Evolutionary conservation across 495 filamentous ascomycete genomes (phyloP).

Genomic region (Immersiella caudata): DNA sequence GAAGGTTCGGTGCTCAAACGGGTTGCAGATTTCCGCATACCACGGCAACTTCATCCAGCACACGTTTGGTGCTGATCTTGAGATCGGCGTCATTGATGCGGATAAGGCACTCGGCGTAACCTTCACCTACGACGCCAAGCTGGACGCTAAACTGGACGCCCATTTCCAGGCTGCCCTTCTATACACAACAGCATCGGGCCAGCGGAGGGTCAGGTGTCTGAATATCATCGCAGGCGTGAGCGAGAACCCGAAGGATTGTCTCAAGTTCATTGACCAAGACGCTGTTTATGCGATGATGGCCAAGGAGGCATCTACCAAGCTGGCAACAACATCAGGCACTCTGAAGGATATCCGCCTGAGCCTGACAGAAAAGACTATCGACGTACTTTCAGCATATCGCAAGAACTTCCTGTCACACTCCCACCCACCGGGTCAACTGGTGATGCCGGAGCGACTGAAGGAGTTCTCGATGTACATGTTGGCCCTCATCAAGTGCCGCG

Average conservation of each 20-base stretch:
- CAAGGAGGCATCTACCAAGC: slow-evolving; percentile 86
- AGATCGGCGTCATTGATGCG: slow-evolving; percentile 89
- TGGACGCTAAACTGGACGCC: slow-evolving; percentile 92
- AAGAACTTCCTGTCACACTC: slow-evolving; percentile 80
- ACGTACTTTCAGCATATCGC: slow-evolving; percentile 90
- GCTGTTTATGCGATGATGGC: slow-evolving; percentile 84
- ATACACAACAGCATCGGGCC: slow-evolving; percentile 88
- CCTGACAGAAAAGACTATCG: slow-evolving; percentile 89
- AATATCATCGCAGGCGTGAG: slow-evolving; percentile 93
- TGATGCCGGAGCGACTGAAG: slow-evolving; percentile 94
- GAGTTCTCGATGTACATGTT: slow-evolving; percentile 98
- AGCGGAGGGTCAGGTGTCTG: slow-evolving; percentile 87
- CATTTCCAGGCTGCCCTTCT: slow-evolving; percentile 96
- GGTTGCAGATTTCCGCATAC: slow-evolving; percentile 89
- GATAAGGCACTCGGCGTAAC: slow-evolving; percentile 92
- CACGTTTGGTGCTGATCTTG: slow-evolving; percentile 91
- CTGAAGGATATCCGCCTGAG: slow-evolving; percentile 86
- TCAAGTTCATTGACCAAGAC: slow-evolving; percentile 94
- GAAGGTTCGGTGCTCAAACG: slow-evolving; percentile 98
- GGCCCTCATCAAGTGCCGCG: slow-evolving; percentile 85
- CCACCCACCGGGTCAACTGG: slow-evolving; percentile 89
- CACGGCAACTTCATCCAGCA: slow-evolving; percentile 96
- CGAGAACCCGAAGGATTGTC: slow-evolving; percentile 77
- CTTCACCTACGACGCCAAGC: slow-evolving; percentile 96
- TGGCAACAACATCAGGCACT: slow-evolving; percentile 65